A percentile compares a stretch with the other conserved stretches of the same genome.
Conservation (phyloP, 2,329 filamentous ascomycete genomes). For the Fusarium sp. region DNA sequence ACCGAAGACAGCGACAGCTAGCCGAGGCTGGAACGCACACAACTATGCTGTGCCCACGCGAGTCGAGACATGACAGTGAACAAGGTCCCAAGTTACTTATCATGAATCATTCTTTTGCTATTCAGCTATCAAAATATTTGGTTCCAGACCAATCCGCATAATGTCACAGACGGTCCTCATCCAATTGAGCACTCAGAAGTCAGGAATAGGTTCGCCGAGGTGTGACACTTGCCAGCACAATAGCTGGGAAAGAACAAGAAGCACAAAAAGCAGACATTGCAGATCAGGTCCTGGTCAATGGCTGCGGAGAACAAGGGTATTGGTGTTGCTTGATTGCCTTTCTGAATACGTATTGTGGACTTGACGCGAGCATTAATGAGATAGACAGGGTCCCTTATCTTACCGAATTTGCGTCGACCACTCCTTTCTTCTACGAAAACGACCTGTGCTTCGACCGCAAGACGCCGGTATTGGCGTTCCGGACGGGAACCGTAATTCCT, state of each 20-base stretch:
- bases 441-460: slow-evolving; percentile 14
- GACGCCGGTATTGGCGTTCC: slow-evolving; percentile 1
- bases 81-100: background rate
- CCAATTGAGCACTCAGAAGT: background rate
- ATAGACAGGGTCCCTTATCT: background rate
- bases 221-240: background rate
- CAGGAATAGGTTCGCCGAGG: background rate
- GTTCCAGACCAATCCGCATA: no score
- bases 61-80: slow-evolving; percentile 13
- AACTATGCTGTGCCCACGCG: slow-evolving; percentile 10
- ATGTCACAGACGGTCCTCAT: background rate
- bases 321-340: background rate
- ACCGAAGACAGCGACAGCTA: slow-evolving; percentile 2
- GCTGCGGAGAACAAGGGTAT: slow-evolving; percentile 7
- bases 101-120: background rate
- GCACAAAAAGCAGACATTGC: slow-evolving; percentile 22
- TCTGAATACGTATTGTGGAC: background rate
- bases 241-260: slow-evolving; percentile 13
- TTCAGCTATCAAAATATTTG: background rate
- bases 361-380: background rate
- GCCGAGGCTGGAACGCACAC: slow-evolving; percentile 1
- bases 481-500: slow-evolving; percentile 14
- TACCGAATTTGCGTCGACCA: slow-evolving; percentile 1
- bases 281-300: background rate
- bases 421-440: slow-evolving; percentile 6